These are phyloP conservation scores for Backusella tarrabulga DNA, from an alignment of 192 early-diverging fungal species.

Conservation along the genomic window DNA sequence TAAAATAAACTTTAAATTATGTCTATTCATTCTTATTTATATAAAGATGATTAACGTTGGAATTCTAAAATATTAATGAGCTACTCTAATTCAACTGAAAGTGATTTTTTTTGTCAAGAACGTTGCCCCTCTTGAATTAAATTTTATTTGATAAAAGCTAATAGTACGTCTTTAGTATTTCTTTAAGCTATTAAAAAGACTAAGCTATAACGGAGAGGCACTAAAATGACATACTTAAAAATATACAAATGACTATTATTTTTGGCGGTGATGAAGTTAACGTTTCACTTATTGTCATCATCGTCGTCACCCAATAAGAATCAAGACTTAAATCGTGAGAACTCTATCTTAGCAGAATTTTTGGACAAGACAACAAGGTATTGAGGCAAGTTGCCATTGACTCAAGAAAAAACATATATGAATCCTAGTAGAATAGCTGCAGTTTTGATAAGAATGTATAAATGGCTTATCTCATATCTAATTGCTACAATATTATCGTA, in stretches of 20 bases:
- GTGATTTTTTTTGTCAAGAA: background rate
- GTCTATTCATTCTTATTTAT: background rate
- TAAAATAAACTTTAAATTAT: background rate
- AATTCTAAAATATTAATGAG: background rate
- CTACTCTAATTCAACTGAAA: background rate
- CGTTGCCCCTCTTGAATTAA: background rate
- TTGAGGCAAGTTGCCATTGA: background rate
- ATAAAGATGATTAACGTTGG: background rate
- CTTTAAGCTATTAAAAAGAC: background rate
- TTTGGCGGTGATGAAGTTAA: background rate
- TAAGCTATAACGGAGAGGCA: background rate
- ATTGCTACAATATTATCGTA: background rate
- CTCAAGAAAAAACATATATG: background rate
- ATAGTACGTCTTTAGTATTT: background rate
- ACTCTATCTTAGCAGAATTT: background rate
- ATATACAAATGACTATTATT: constrained; percentile 5
- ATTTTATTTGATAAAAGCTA: background rate
- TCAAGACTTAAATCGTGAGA: background rate
- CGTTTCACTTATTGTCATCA: background rate
- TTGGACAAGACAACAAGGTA: background rate
- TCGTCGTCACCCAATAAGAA: background rate
- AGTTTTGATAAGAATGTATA: background rate
- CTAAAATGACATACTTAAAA: constrained; percentile 1
- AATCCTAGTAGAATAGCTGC: background rate
- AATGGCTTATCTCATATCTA: background rate